phyloP scores from a whole-genome alignment of 2,329 filamentous ascomycete genomes.

The Colletotrichum cuscutae region DNA sequence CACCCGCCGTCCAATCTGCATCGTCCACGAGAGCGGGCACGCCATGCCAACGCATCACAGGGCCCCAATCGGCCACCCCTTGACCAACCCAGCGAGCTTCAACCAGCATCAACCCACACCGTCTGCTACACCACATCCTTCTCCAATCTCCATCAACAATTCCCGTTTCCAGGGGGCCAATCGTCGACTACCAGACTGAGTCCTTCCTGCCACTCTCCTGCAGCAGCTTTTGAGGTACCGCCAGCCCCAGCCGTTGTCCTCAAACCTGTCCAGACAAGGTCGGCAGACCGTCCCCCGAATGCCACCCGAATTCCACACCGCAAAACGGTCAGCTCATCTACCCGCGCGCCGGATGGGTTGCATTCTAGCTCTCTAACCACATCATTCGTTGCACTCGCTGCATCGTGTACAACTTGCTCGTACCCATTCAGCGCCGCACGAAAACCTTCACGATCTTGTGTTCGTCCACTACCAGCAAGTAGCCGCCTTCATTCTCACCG shows the following conservation, averaged over 20 bases:
- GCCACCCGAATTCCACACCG: neutral
- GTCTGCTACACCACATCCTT: slow-evolving; percentile 1
- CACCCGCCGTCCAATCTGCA: slow-evolving; percentile 35
- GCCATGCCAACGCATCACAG: slow-evolving; percentile 37
- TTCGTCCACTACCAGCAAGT: neutral
- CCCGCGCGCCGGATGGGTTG: neutral
- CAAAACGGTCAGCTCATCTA: neutral
- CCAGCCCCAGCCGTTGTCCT: neutral
- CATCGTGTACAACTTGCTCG: neutral
- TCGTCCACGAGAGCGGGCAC: slow-evolving; percentile 36
- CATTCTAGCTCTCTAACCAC: neutral
- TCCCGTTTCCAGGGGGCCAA: slow-evolving; percentile 12
- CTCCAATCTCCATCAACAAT: slow-evolving; percentile 14
- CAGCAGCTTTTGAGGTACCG: neutral
- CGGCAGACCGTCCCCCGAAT: slow-evolving; percentile 6
- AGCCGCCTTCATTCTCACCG: neutral
- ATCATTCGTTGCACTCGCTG: neutral
- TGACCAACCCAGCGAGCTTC: slow-evolving; percentile 16
- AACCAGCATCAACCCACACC: slow-evolving; percentile 27
- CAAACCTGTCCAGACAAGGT: neutral
- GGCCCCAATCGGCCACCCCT: slow-evolving; percentile 31
- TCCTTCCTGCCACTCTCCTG: slow-evolving; percentile 11
- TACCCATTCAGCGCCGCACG: neutral
- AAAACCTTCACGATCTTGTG: neutral
- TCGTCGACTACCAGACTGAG: slow-evolving; percentile 19